Conservation (phyloP, 176 grass and related monocot genomes). For the Puya raimondii region DNA sequence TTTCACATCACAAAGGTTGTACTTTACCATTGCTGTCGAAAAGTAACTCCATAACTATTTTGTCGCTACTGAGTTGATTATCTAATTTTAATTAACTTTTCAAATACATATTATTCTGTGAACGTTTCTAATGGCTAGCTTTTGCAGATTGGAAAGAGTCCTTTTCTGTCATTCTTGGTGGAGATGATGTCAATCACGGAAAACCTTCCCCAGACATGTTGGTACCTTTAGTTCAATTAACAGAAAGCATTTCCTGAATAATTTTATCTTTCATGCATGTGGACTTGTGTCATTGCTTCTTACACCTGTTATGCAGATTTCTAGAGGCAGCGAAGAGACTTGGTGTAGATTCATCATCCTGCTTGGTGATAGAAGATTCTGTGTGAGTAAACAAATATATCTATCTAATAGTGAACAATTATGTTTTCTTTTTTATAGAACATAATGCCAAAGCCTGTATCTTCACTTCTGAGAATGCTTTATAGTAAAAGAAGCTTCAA, state of each 20-base stretch:
- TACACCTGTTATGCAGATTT: constrained; percentile 42
- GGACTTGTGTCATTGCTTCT: neutral
- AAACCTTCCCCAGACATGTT: constrained; percentile 89
- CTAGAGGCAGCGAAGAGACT: constrained; percentile 73
- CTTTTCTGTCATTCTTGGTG: constrained; percentile 84
- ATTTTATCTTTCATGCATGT: neutral
- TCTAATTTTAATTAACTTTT: neutral
- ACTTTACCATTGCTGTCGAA: neutral
- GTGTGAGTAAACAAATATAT: constrained; percentile 23
- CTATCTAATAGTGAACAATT: too few relatives aligned
- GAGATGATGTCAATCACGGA: constrained; percentile 66
- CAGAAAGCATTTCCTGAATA: neutral
- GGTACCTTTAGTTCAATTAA: constrained; percentile 13
- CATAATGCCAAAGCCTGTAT: constrained; percentile 1
- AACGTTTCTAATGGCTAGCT: neutral
- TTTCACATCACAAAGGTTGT: constrained; percentile 45
- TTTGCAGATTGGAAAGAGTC: constrained; percentile 57
- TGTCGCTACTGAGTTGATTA: neutral
- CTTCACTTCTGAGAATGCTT: too few relatives aligned
- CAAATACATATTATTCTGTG: neutral
- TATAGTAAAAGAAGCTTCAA: too few relatives aligned
- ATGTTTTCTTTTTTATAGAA: too few relatives aligned
- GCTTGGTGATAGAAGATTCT: constrained; percentile 84
- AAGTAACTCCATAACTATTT: neutral
- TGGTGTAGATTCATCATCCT: constrained; percentile 48